Percentiles rank a stretch among this genome's conserved stretches.
Evolutionary conservation across 352 stramenopile species (phyloP).

Genomic region (Blastocystis sp.): DNA sequence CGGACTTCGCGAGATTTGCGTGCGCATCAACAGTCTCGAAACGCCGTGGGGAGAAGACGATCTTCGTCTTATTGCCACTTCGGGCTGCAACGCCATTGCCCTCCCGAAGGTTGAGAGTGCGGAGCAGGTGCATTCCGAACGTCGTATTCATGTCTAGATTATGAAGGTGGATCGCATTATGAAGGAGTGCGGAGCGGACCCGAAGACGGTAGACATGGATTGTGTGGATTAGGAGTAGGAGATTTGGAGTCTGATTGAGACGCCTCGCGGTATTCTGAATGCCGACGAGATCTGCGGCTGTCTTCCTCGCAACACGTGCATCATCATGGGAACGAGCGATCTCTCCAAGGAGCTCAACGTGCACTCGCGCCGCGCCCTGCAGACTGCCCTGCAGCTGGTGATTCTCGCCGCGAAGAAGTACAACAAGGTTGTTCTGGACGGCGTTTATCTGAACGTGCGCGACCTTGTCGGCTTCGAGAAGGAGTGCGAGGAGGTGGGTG

Average conservation of each 20-base stretch:
- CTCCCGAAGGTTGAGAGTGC: slow-evolving; percentile 77
- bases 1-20: slow-evolving; percentile 75
- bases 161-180: slow-evolving; percentile 75
- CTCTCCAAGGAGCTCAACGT: slow-evolving; percentile 77
- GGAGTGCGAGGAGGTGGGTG: slow-evolving; percentile 75
- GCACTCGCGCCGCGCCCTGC: slow-evolving; percentile 67
- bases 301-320: slow-evolving; percentile 73
- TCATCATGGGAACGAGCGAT: slow-evolving; percentile 78
- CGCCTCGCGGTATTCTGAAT: slow-evolving; percentile 77
- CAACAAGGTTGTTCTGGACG: slow-evolving; percentile 74
- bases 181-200: slow-evolving; percentile 68
- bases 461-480: slow-evolving; percentile 76
- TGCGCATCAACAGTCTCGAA: slow-evolving; percentile 77
- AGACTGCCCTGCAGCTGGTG: slow-evolving; percentile 74
- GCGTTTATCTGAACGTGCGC: slow-evolving; percentile 76
- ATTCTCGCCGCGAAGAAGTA: slow-evolving; percentile 76
- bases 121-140: slow-evolving; percentile 74
- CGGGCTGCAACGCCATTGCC: slow-evolving; percentile 75
- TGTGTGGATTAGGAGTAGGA: slow-evolving; percentile 16
- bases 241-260: slow-evolving; percentile 79
- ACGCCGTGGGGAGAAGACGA: slow-evolving; percentile 76
- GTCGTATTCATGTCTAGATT: slow-evolving; percentile 30
- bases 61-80: slow-evolving; percentile 58
- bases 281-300: slow-evolving; percentile 75
- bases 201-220: slow-evolving; percentile 46